Percentiles rank a stretch among this genome's conserved stretches.
phyloP scores from a whole-genome alignment of 1,139 yeast genomes.

The Lodderomyces elongisporus region DNA sequence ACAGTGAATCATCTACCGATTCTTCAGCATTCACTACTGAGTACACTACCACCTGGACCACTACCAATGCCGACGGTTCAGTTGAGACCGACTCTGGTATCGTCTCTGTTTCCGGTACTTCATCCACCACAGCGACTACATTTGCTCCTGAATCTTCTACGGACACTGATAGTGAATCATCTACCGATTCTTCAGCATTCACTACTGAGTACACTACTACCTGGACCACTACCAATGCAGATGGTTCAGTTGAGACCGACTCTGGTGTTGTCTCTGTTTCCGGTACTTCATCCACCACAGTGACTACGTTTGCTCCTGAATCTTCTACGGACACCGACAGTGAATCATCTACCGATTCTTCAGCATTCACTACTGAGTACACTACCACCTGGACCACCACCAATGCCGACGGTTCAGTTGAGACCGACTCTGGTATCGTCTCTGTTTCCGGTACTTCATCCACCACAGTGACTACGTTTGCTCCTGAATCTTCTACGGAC shows the following conservation, averaged over 20 bases:
- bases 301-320: conserved; percentile 3
- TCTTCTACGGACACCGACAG: no score
- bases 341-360: no score
- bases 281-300: conserved; percentile 4
- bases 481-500: conserved; percentile 6
- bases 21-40: conserved; percentile 13
- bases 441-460: conserved; percentile 5
- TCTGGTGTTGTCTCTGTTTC: conserved; percentile 7
- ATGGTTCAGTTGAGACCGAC: conserved; percentile 14
- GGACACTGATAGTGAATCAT: no score
- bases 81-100: conserved; percentile 14
- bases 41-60: conserved; percentile 16
- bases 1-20: no score
- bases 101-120: no score
- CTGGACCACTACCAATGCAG: conserved; percentile 14
- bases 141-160: no score
- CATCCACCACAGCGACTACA: no score
- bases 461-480: conserved; percentile 7
- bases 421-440: conserved; percentile 10
- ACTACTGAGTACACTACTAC: conserved; percentile 15
- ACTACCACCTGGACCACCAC: no score
- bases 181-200: no score
- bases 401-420: conserved; percentile 14
- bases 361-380: conserved; percentile 8
- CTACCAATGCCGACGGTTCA: conserved; percentile 16